Conservation (phyloP, 805 yeast genomes). For the Candida corydali region DNA sequence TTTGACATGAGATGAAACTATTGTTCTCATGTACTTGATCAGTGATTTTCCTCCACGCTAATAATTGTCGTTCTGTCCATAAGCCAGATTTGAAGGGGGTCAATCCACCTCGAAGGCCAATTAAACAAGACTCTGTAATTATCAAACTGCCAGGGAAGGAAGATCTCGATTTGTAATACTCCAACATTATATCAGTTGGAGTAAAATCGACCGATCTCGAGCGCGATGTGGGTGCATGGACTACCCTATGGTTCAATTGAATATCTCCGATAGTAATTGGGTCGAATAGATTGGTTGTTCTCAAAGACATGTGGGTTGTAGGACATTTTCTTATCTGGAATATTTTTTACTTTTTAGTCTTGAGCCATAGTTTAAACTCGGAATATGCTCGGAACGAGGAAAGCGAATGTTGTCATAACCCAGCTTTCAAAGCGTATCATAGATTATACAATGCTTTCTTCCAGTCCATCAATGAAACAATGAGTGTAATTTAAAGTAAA, state of each 20-base stretch:
- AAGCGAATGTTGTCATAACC: no score
- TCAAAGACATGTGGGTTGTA: slow-evolving; percentile 10
- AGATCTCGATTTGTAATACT: slow-evolving; percentile 28
- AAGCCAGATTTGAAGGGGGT: slow-evolving; percentile 12
- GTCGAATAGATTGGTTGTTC: slow-evolving; percentile 21
- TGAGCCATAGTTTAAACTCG: no score
- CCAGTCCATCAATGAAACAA: no score
- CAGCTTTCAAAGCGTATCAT: no score
- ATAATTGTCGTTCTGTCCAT: slow-evolving; percentile 9
- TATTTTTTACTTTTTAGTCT: no score
- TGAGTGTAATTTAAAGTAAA: no score
- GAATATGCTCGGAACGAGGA: no score
- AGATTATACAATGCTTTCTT: no score
- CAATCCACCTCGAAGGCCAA: slow-evolving; percentile 10
- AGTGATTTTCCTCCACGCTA: slow-evolving; percentile 38
- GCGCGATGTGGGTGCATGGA: slow-evolving; percentile 25
- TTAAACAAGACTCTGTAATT: slow-evolving; percentile 10
- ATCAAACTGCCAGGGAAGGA: slow-evolving; percentile 22
- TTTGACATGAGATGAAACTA: slow-evolving; percentile 43
- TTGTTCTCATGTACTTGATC: slow-evolving; percentile 43
- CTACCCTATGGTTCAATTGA: slow-evolving; percentile 18
- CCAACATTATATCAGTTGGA: slow-evolving; percentile 27
- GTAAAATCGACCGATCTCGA: slow-evolving; percentile 17
- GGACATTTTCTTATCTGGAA: no score
- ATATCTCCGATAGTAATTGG: slow-evolving; percentile 30